phyloP scores from a whole-genome alignment of 768 basidiomycete genomes.

The Goffeauzyma gilvescens region DNA sequence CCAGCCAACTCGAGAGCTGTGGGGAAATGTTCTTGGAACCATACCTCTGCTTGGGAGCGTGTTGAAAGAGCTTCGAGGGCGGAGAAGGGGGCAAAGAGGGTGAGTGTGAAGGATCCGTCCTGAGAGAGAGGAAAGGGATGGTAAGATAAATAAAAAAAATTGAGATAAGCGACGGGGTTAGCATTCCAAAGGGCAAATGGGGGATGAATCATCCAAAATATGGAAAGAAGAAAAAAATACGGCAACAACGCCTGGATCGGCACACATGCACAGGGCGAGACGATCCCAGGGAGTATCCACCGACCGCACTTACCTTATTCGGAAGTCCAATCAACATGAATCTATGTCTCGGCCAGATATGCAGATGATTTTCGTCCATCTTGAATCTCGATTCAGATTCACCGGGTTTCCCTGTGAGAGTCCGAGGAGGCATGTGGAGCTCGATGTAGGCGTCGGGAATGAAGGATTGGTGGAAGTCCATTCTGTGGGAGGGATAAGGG shows the following conservation, averaged over 20 bases:
- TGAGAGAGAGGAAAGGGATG: conserved; percentile 29
- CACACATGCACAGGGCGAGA: too few species aligned
- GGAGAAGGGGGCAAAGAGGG: conserved; percentile 68
- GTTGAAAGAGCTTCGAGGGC: conserved; percentile 46
- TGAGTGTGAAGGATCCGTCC: conserved; percentile 96
- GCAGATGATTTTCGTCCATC: conserved; percentile 85
- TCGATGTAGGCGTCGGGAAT: conserved; percentile 92
- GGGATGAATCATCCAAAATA: conserved; percentile 11
- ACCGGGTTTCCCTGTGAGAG: conserved; percentile 19
- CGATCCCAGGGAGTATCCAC: too few species aligned
- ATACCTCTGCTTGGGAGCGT: conserved; percentile 40
- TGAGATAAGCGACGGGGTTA: conserved; percentile 3
- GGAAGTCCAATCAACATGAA: conserved; percentile 99
- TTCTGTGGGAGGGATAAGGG: conserved; percentile 39
- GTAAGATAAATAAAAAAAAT: conserved; percentile 6
- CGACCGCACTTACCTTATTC: conserved; percentile 53
- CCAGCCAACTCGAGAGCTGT: conserved; percentile 77
- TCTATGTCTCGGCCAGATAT: conserved; percentile 97
- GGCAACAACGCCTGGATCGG: conserved; percentile 21
- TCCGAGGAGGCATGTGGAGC: conserved; percentile 66
- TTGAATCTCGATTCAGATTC: conserved; percentile 51
- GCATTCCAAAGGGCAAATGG: background rate
- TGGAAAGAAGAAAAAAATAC: conserved; percentile 21
- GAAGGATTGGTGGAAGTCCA: conserved; percentile 88
- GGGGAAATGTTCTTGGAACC: conserved; percentile 71